phyloP scores from a whole-genome alignment of 257 asterid species.

The Ophiorrhiza pumila region DNA sequence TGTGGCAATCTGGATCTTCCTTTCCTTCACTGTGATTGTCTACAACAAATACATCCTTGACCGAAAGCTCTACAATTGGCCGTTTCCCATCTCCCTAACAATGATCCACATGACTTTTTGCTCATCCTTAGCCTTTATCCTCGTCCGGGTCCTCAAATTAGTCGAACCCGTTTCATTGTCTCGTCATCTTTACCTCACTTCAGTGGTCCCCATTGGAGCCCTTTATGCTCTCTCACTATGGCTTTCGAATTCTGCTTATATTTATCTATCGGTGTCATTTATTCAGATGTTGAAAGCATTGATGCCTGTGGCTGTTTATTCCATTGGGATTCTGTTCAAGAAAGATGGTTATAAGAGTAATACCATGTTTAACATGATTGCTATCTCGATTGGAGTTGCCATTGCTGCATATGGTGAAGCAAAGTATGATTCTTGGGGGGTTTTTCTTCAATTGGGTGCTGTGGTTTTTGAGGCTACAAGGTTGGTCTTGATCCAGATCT shows the following conservation, averaged over 20 bases:
- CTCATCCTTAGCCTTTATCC: slow-evolving; percentile 61
- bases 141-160: slow-evolving; percentile 49
- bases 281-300: slow-evolving; percentile 76
- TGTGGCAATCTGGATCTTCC: slow-evolving; percentile 69
- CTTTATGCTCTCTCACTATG: slow-evolving; percentile 65
- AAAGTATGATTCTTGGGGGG: slow-evolving; percentile 69
- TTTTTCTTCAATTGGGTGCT: slow-evolving; percentile 58
- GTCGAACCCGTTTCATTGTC: slow-evolving; percentile 64
- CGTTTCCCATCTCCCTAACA: slow-evolving; percentile 72
- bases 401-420: slow-evolving; percentile 87
- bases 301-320: slow-evolving; percentile 75
- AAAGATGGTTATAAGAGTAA: slow-evolving; percentile 42
- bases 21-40: slow-evolving; percentile 67
- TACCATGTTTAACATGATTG: slow-evolving; percentile 63
- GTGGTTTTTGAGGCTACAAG: slow-evolving; percentile 72
- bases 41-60: slow-evolving; percentile 83
- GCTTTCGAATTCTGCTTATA: slow-evolving; percentile 75
- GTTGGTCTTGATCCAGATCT: slow-evolving; percentile 66
- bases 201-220: slow-evolving; percentile 72
- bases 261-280: slow-evolving; percentile 67
- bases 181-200: slow-evolving; percentile 55
- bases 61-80: slow-evolving; percentile 67
- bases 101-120: slow-evolving; percentile 81
- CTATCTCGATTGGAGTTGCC: slow-evolving; percentile 64
- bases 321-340: slow-evolving; percentile 48